Percentiles rank a stretch among this genome's conserved stretches.
Conservation (phyloP, 1,139 yeast species). For the Blastobotrys illinoisensis region DNA sequence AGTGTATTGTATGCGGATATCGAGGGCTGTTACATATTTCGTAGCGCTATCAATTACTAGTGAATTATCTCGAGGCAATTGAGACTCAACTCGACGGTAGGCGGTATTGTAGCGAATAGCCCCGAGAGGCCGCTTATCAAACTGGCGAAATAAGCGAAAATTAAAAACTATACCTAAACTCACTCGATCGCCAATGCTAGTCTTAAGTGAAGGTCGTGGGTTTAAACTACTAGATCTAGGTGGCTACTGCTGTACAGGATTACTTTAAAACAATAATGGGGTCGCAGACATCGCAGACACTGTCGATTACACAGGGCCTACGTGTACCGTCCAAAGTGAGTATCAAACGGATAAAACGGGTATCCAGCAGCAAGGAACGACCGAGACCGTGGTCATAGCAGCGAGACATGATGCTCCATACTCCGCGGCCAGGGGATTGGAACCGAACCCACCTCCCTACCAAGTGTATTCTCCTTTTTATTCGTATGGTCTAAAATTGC, state of each 20-base stretch:
- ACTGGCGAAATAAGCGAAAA: neutral
- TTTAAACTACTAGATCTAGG: neutral
- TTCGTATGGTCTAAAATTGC: too few relatives aligned
- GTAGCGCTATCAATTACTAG: too few relatives aligned
- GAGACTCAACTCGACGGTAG: too few relatives aligned
- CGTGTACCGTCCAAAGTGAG: neutral
- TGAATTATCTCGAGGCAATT: too few relatives aligned
- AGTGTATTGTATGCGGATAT: too few relatives aligned
- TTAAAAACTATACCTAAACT: too few relatives aligned
- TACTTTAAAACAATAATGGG: neutral
- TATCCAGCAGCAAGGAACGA: neutral
- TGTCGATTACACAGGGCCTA: neutral
- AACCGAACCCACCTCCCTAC: neutral
- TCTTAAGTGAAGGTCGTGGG: neutral
- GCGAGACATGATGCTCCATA: neutral
- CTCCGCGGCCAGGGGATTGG: neutral
- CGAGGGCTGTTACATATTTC: too few relatives aligned
- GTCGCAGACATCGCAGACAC: neutral
- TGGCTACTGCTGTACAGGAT: neutral
- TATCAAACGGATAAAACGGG: neutral
- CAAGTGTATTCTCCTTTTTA: neutral
- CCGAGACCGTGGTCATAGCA: neutral
- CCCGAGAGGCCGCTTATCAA: too few relatives aligned
- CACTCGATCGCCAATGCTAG: neutral
- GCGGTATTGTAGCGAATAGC: too few relatives aligned